Percentiles rank a stretch among this genome's conserved stretches.
phyloP scores from a whole-genome alignment of 2,329 filamentous ascomycete species.

The Alternaria viburni region DNA sequence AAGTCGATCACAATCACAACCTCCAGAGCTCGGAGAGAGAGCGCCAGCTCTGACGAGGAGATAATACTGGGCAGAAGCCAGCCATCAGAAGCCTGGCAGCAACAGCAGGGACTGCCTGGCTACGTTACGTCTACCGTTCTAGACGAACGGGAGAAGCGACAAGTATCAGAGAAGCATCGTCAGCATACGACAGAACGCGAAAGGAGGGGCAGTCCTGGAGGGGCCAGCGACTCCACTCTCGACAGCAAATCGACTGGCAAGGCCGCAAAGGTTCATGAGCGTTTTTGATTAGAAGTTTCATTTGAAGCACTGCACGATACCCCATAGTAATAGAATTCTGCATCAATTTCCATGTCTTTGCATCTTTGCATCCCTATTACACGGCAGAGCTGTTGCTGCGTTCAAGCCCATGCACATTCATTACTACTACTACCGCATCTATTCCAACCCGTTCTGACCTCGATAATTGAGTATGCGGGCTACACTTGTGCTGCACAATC shows the following conservation, averaged over 20 bases:
- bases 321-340: background rate
- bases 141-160: conserved; percentile 11
- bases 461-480: no score
- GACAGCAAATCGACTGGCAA: conserved; percentile 15
- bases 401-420: background rate
- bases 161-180: background rate
- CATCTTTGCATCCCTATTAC: no score
- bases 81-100: conserved; percentile 19
- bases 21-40: conserved; percentile 23
- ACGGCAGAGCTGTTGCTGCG: no score
- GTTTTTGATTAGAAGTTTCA: background rate
- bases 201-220: conserved; percentile 18
- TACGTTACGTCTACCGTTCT: conserved; percentile 28
- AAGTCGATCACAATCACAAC: conserved; percentile 29
- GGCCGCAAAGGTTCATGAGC: conserved; percentile 2
- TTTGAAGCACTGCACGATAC: background rate
- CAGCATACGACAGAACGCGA: background rate
- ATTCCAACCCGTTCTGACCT: no score
- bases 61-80: conserved; percentile 17
- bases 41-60: conserved; percentile 31
- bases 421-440: background rate
- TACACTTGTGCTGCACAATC: no score
- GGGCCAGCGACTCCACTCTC: conserved; percentile 16
- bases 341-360: background rate
- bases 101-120: conserved; percentile 17